These are phyloP conservation scores for Pestalotiopsis fici DNA, from an alignment of 2,329 filamentous ascomycete genomes.

Conservation along the genomic window DNA sequence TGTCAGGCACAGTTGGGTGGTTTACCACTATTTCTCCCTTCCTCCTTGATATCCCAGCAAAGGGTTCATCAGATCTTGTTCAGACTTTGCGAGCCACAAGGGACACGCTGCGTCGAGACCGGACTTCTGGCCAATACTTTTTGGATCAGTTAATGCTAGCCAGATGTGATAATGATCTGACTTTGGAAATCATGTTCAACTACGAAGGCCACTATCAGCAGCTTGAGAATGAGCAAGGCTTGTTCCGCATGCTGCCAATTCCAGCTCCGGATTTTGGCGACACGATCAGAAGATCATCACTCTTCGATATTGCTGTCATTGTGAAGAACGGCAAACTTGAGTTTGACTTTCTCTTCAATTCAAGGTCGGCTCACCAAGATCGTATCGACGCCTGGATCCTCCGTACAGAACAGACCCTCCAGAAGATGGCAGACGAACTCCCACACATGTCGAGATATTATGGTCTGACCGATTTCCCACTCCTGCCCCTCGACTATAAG, in stretches of 20 bases:
- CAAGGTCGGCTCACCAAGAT: slow-evolving; percentile 4
- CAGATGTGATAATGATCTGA: background rate
- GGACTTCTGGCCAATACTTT: background rate
- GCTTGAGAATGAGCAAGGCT: slow-evolving; percentile 6
- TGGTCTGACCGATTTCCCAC: slow-evolving; percentile 8
- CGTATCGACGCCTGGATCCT: slow-evolving; percentile 10
- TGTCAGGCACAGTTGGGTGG: slow-evolving; percentile 10
- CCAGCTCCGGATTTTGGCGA: slow-evolving; percentile 4
- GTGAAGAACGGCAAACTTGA: slow-evolving; percentile 5
- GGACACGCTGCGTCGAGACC: background rate
- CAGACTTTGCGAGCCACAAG: slow-evolving; percentile 5
- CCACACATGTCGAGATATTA: slow-evolving; percentile 1
- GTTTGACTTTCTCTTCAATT: slow-evolving; percentile 9
- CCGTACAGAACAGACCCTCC: background rate
- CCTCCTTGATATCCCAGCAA: background rate
- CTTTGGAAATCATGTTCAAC: slow-evolving; percentile 12
- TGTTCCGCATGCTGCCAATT: slow-evolving; percentile 10
- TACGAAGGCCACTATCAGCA: slow-evolving; percentile 12
- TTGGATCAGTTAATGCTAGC: background rate
- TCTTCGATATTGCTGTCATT: slow-evolving; percentile 8
- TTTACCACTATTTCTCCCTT: slow-evolving; percentile 10
- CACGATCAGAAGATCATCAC: background rate
- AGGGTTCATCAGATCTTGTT: background rate
- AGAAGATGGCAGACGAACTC: background rate
- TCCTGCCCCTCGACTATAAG: slow-evolving; percentile 3